Base-by-base conservation (phyloP, 371 early-diverging fungal species). In the Smittium mucronatum region DNA sequence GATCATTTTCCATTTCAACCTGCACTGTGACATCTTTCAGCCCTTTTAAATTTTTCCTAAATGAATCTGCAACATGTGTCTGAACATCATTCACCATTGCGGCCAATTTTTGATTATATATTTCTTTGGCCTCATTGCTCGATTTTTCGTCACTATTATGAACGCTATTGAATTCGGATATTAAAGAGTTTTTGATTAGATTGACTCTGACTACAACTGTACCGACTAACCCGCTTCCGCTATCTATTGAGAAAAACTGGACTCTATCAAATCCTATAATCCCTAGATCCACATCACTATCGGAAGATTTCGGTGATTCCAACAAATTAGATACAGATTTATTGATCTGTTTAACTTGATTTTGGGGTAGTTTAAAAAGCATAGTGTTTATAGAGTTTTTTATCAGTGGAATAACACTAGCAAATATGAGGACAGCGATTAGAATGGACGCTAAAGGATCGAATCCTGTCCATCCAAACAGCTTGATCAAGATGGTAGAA, bases 391-490 rank as follows among this genome's bases (percentile, higher is more conserved):
- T 34, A 2, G 65, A 32, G 36, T 85, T 81, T 58, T 81, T 81
- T 61, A 97, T 87, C 32, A 97, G 81, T 0, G 97, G 95, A 66
- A 92, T 84, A 2, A 92, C 92, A 30, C 88, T 88, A 67, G 86
- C 74, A 70, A 95, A 88, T 34, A 93, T 95, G 36, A 97, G 77
- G 15, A 85, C 75, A 0, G 94, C 92, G 71, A 97, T 95, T 65
- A 93, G 85, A 36, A 97, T 83, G 16, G 94, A 94, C n/a, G 94
- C 93, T 60, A 95, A 83, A 0, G 98, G 95, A 76, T 97, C 98
- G 64, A 93, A 88, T 36, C 95, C 94, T 17, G 89, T 90, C 95
- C 95, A 95, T 2, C 92, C 94, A 76, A 89, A 93, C 78, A 81
- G 86, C 74, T 90, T 80, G 57, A 97, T 93, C 36, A 94, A 75